Percentiles rank a stretch among this genome's conserved stretches.
Evolutionary conservation across 2,329 filamentous ascomycete species (phyloP).

Genomic region (Graphilbum sp.): DNA sequence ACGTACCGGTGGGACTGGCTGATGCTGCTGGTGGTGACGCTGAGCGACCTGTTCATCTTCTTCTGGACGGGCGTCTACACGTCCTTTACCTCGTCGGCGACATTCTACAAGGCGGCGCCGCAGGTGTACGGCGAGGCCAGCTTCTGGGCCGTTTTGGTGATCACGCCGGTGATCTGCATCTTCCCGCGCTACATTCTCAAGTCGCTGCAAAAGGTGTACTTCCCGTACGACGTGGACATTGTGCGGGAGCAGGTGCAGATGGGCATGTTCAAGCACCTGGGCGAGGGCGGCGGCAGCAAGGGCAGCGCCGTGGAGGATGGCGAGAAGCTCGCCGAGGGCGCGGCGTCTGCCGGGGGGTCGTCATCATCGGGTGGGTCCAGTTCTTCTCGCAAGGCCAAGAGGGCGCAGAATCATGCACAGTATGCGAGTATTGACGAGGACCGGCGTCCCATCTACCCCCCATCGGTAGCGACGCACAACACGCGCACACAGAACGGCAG

Average conservation of each 20-base stretch:
- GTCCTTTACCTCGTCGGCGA: conserved; percentile 27
- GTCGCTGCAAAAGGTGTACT: conserved; percentile 81
- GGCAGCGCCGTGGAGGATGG: conserved; percentile 16
- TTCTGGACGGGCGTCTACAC: conserved; percentile 90
- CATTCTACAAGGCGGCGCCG: conserved; percentile 59
- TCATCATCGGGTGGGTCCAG: conserved; percentile 41
- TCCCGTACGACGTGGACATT: conserved; percentile 86
- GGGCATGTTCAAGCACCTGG: conserved; percentile 65
- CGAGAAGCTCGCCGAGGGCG: conserved; percentile 27
- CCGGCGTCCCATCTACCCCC: conserved; percentile 80
- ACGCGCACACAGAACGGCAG: conserved; percentile 79
- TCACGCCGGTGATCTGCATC: conserved; percentile 68
- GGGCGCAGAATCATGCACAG: conserved; percentile 27
- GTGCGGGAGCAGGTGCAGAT: conserved; percentile 78
- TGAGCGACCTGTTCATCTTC: conserved; percentile 80
- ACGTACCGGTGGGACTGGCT: conserved; percentile 98
- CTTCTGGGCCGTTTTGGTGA: conserved; percentile 74
- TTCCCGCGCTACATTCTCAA: conserved; percentile 81
- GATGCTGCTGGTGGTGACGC: conserved; percentile 61
- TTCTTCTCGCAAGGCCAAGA: conserved; percentile 33
- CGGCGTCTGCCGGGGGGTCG: conserved; percentile 5
- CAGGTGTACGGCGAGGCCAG: conserved; percentile 67
- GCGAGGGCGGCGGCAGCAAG: conserved; percentile 17
- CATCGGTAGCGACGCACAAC: conserved; percentile 72
- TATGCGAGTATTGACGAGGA: conserved; percentile 67